Conservation (phyloP, 306 rosid species). For the Vigna mungo region DNA sequence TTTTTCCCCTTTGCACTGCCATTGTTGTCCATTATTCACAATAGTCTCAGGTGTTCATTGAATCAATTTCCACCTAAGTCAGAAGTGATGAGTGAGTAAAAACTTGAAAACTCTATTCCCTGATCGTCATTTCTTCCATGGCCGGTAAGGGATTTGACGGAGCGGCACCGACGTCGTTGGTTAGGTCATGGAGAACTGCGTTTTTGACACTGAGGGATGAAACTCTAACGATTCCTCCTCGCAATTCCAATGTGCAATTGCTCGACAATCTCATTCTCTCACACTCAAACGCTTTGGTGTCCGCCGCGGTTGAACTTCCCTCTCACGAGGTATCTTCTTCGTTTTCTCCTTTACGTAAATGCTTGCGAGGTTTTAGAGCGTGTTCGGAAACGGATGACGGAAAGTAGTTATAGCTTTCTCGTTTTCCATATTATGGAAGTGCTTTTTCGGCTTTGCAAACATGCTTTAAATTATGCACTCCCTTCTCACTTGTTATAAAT, state of each 20-base stretch:
- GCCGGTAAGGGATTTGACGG: slow-evolving; percentile 47
- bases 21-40: no score
- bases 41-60: background rate
- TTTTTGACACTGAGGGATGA: slow-evolving; percentile 85
- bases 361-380: background rate
- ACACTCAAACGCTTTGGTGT: slow-evolving; percentile 57
- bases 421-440: background rate
- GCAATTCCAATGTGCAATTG: slow-evolving; percentile 53
- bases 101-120: background rate
- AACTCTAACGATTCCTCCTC: slow-evolving; percentile 62
- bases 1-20: slow-evolving; percentile 4
- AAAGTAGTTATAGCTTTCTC: background rate
- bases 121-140: slow-evolving; percentile 33
- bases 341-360: background rate
- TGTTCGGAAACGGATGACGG: background rate
- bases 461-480: background rate
- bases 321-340: slow-evolving; percentile 63
- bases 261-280: slow-evolving; percentile 71
- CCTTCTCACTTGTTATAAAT: background rate
- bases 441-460: background rate
- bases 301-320: slow-evolving; percentile 74
- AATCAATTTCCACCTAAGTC: slow-evolving; percentile 15
- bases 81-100: slow-evolving; percentile 15
- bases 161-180: slow-evolving; percentile 47
- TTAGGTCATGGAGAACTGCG: slow-evolving; percentile 79